phyloP scores from a whole-genome alignment of 2,329 filamentous ascomycete species.

The Fusarium sp. region DNA sequence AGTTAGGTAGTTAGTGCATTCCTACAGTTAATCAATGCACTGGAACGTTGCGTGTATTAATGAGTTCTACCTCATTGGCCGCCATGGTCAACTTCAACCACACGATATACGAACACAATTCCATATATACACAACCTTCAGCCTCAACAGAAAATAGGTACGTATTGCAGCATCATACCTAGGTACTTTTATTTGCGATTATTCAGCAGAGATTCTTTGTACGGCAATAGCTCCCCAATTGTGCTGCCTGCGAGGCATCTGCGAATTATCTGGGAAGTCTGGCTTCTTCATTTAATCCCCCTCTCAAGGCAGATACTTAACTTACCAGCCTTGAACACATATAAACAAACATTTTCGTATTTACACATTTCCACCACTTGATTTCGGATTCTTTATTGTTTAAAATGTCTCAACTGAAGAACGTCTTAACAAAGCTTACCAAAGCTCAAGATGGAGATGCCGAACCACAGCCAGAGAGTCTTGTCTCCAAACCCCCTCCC shows the following conservation, averaged over 20 bases:
- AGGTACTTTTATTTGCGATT: background rate
- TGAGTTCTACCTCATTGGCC: slow-evolving; percentile 32
- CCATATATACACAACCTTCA: background rate
- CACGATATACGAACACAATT: slow-evolving; percentile 23
- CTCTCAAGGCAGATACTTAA: slow-evolving; percentile 6
- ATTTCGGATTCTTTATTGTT: background rate
- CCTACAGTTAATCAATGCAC: slow-evolving; percentile 20
- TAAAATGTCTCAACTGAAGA: slow-evolving; percentile 35
- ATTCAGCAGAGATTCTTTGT: background rate
- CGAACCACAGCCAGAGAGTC: slow-evolving; percentile 36
- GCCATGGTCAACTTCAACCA: background rate
- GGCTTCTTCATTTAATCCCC: background rate
- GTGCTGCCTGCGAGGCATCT: slow-evolving; percentile 8
- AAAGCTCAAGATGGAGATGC: slow-evolving; percentile 7
- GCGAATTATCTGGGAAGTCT: background rate
- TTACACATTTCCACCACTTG: background rate
- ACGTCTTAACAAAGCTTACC: slow-evolving; percentile 31
- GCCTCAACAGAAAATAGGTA: background rate
- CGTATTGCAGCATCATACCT: background rate
- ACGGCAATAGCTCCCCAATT: background rate
- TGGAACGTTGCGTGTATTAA: slow-evolving; percentile 46
- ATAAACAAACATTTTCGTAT: background rate
- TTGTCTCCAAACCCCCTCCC: slow-evolving; percentile 45
- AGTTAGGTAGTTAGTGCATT: background rate
- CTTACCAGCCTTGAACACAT: background rate